Evolutionary conservation across 495 filamentous ascomycete species (phyloP).

Genomic region (Aspergillus ellipticus): DNA sequence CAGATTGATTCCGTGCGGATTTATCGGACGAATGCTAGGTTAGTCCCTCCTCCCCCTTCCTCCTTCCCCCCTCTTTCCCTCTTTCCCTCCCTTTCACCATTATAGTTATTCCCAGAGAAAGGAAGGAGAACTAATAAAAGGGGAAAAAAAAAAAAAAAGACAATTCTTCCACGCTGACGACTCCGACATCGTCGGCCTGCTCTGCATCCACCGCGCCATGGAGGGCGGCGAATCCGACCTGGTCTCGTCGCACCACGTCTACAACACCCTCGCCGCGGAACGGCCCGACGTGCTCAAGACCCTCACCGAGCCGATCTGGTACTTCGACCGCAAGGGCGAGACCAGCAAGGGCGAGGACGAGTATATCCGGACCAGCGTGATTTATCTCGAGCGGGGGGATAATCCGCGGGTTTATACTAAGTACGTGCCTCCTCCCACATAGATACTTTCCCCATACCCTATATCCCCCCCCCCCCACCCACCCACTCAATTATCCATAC

Average conservation of each 20-base stretch:
- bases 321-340: constrained; percentile 93
- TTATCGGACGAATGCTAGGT: constrained; percentile 82
- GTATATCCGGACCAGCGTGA: constrained; percentile 67
- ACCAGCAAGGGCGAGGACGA: constrained; percentile 67
- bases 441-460: too few relatives aligned
- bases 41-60: constrained; percentile 20
- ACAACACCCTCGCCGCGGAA: constrained; percentile 70
- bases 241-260: constrained; percentile 74
- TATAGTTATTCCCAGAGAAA: too few relatives aligned
- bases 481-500: constrained; percentile 6
- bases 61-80: too few relatives aligned
- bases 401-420: constrained; percentile 54
- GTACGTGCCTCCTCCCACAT: constrained; percentile 19
- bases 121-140: background rate
- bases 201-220: constrained; percentile 74
- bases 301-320: constrained; percentile 78
- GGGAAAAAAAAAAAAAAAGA: constrained; percentile 21
- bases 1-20: constrained; percentile 82
- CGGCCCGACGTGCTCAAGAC: constrained; percentile 75
- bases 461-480: too few relatives aligned
- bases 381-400: constrained; percentile 64
- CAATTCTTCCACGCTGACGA: constrained; percentile 84
- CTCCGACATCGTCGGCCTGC: constrained; percentile 76
- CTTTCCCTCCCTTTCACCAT: too few relatives aligned
- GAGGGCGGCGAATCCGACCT: constrained; percentile 86